Conservation (phyloP, 2,329 filamentous ascomycete species). For the Epichloe gansuensis region DNA sequence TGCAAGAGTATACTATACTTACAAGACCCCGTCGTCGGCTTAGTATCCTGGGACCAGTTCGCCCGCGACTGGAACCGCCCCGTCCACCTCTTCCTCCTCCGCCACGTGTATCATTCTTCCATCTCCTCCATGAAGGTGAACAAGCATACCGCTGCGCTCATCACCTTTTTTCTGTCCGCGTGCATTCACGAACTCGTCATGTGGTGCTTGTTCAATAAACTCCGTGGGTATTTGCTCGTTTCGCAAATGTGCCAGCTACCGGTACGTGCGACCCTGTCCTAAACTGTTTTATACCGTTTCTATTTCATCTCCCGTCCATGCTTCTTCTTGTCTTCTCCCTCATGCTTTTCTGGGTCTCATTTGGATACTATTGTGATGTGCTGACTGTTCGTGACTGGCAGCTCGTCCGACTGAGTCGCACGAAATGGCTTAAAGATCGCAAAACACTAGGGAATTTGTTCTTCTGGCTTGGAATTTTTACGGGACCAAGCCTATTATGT, state of each 20-base stretch:
- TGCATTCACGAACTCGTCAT: conserved; percentile 65
- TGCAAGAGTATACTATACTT: too few relatives aligned
- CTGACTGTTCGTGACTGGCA: conserved; percentile 9
- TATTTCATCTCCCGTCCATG: background rate
- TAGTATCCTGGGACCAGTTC: conserved; percentile 60
- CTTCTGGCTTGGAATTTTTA: conserved; percentile 71
- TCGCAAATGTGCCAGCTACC: conserved; percentile 65
- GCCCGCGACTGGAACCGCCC: conserved; percentile 68
- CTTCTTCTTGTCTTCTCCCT: background rate
- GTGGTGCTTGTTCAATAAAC: conserved; percentile 69
- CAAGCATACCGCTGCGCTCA: conserved; percentile 57
- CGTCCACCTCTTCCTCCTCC: conserved; percentile 63
- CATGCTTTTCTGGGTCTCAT: background rate
- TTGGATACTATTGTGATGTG: background rate
- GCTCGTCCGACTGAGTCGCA: conserved; percentile 54
- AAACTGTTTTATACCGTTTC: background rate
- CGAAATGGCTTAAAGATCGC: conserved; percentile 48
- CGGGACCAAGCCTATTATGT: conserved; percentile 55
- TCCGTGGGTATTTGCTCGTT: conserved; percentile 60
- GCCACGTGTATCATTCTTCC: conserved; percentile 67
- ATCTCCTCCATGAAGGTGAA: conserved; percentile 61
- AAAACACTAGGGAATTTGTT: conserved; percentile 57
- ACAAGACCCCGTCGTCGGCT: background rate
- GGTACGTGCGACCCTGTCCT: conserved; percentile 20
- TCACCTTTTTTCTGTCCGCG: conserved; percentile 63